These are phyloP conservation scores for Backusella parvicylindrica DNA, from an alignment of 192 early-diverging fungal genomes.

Conservation along the genomic window DNA sequence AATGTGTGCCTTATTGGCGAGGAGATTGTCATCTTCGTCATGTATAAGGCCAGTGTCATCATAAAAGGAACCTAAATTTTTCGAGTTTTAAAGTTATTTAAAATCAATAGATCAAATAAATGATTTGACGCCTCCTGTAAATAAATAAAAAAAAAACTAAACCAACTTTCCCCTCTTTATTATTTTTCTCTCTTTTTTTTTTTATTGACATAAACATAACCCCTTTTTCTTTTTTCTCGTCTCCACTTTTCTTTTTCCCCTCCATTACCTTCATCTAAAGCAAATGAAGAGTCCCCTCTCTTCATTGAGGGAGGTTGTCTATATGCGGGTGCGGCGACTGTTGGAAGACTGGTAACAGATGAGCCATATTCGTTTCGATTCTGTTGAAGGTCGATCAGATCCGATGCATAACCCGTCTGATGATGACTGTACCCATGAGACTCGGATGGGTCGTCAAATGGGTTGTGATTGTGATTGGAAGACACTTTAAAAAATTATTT, in stretches of 20 bases:
- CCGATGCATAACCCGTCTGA: neutral
- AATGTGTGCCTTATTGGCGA: conserved; percentile 15
- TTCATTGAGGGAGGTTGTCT: neutral
- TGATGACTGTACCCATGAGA: neutral
- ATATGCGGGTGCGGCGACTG: neutral
- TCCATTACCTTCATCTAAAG: conserved; percentile 2
- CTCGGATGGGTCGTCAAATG: conserved; percentile 14
- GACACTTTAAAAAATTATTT: conserved; percentile 1
- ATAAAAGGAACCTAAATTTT: conserved; percentile 12
- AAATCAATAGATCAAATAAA: neutral
- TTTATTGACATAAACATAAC: neutral
- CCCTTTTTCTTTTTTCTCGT: neutral
- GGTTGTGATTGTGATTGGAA: conserved; percentile 11
- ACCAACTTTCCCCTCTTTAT: neutral
- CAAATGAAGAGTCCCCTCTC: conserved; percentile 8
- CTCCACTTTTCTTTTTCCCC: neutral
- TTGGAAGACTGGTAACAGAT: neutral
- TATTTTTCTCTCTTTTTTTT: too few relatives aligned
- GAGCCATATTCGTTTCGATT: neutral
- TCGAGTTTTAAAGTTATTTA: too few relatives aligned
- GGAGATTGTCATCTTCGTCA: conserved; percentile 24
- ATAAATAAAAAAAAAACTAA: neutral
- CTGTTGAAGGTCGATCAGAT: conserved; percentile 17
- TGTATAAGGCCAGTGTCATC: conserved; percentile 17
- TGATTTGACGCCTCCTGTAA: neutral